Percentiles rank a stretch among this genome's conserved stretches.
phyloP scores from a whole-genome alignment of 2,329 filamentous ascomycete genomes.

The Neonectria hederae region DNA sequence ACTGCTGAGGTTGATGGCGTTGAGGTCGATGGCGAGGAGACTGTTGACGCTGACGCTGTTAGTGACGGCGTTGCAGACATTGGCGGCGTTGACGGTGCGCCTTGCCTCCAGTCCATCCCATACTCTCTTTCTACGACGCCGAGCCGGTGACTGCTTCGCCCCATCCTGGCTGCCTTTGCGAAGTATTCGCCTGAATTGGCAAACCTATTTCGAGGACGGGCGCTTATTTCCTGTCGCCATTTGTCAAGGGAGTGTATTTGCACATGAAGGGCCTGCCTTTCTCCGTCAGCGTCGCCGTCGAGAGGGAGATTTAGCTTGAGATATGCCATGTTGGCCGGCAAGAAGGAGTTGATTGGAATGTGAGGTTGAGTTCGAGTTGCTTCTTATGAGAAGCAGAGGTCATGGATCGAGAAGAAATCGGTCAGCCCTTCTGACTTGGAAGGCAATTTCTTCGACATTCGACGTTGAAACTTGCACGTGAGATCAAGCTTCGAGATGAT shows the following conservation, averaged over 20 bases:
- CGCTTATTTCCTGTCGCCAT: background rate
- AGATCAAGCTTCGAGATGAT: background rate
- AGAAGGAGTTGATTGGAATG: background rate
- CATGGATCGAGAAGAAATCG: background rate
- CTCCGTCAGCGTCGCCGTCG: background rate
- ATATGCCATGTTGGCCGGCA: background rate
- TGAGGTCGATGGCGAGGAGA: background rate
- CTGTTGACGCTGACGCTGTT: background rate
- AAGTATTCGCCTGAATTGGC: background rate
- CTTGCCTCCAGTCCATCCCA: background rate
- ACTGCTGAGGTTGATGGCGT: too few species aligned
- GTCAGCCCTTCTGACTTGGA: background rate
- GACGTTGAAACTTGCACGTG: too few species aligned
- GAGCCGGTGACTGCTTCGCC: background rate
- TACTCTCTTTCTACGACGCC: background rate
- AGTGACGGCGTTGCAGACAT: background rate
- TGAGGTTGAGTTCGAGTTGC: background rate
- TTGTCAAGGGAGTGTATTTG: background rate
- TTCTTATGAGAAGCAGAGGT: background rate
- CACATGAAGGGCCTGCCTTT: background rate
- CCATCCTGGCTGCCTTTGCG: too few species aligned
- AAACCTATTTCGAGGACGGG: background rate
- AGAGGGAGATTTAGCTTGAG: slow-evolving; percentile 4
- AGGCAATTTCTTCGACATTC: background rate
- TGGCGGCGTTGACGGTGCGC: background rate